Percentiles rank a stretch among this genome's conserved stretches.
Conservation (phyloP, 2,329 filamentous ascomycete genomes). For the Epichloe glyceriae region DNA sequence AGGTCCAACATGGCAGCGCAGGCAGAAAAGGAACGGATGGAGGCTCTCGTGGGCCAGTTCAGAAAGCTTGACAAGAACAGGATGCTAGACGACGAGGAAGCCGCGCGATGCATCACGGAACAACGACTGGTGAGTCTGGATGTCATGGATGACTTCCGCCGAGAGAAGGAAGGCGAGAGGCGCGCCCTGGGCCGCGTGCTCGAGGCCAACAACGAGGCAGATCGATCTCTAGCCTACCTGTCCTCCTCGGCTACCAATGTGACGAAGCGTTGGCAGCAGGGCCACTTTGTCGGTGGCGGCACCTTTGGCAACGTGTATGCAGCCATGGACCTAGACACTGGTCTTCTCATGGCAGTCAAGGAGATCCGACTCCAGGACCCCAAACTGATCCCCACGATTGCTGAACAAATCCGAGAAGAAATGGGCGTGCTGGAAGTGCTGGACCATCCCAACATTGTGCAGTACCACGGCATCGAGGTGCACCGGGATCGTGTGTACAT, state of each 20-base stretch:
- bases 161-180: slow-evolving; percentile 69
- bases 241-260: slow-evolving; percentile 92
- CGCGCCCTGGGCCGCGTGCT: slow-evolving; percentile 82
- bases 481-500: slow-evolving; percentile 99
- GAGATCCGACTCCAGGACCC: slow-evolving; percentile 96
- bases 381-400: slow-evolving; percentile 87
- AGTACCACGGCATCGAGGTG: slow-evolving; percentile 95
- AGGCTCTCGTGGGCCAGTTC: slow-evolving; percentile 64
- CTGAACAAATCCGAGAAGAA: slow-evolving; percentile 87
- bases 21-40: slow-evolving; percentile 79
- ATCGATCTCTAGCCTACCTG: slow-evolving; percentile 84
- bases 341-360: slow-evolving; percentile 95
- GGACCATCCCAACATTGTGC: slow-evolving; percentile 94
- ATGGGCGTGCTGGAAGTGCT: slow-evolving; percentile 93
- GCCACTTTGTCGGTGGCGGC: slow-evolving; percentile 92
- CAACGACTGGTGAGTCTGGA: slow-evolving; percentile 62
- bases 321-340: slow-evolving; percentile 92
- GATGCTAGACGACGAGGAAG: slow-evolving; percentile 72
- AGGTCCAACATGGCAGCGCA: slow-evolving; percentile 86
- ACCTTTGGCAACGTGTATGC: slow-evolving; percentile 97
- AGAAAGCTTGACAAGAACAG: slow-evolving; percentile 66
- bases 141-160: slow-evolving; percentile 65
- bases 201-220: slow-evolving; percentile 90
- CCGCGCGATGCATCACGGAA: slow-evolving; percentile 57
- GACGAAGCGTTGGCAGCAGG: slow-evolving; percentile 94